Percentiles rank a stretch among this genome's conserved stretches.
Conservation (phyloP, 2,329 filamentous ascomycete genomes). For the Chrysoporthe austroafricana region DNA sequence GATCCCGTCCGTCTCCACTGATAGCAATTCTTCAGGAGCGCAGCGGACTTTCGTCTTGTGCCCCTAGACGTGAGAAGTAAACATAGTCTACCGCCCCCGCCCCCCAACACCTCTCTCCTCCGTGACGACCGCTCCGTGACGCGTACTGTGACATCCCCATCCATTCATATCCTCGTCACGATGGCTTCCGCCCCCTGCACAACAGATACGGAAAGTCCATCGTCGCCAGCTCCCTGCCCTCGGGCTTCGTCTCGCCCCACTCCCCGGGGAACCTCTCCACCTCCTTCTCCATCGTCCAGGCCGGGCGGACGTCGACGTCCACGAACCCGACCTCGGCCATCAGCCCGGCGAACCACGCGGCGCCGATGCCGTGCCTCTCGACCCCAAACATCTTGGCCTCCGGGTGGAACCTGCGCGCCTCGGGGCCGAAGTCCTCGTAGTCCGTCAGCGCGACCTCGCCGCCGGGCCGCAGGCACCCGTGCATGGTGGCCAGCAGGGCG, state of each 20-base stretch:
- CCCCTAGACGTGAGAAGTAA: too few species aligned
- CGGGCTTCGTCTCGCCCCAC: conserved; percentile 38
- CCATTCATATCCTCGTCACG: background rate
- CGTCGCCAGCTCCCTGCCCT: conserved; percentile 30
- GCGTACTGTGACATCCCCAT: background rate
- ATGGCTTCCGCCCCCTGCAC: conserved; percentile 39
- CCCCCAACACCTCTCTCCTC: too few species aligned
- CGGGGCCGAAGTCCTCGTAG: conserved; percentile 59
- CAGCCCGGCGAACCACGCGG: conserved; percentile 45
- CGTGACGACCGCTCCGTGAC: background rate
- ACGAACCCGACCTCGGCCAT: conserved; percentile 52
- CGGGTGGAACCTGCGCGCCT: conserved; percentile 56
- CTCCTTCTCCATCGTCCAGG: conserved; percentile 53
- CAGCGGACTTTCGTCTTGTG: background rate
- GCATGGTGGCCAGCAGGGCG: conserved; percentile 48
- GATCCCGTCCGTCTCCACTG: background rate
- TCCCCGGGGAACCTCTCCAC: conserved; percentile 52
- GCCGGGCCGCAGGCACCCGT: conserved; percentile 50
- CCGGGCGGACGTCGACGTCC: conserved; percentile 50
- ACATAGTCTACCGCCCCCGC: too few species aligned
- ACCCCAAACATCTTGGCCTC: conserved; percentile 56
- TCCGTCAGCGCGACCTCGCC: conserved; percentile 58
- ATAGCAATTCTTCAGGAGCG: background rate
- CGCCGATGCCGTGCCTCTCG: conserved; percentile 55
- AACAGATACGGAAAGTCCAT: conserved; percentile 46